These are phyloP conservation scores for Cocos nucifera DNA, from an alignment of 176 grass and related monocot species.

Conservation along the genomic window DNA sequence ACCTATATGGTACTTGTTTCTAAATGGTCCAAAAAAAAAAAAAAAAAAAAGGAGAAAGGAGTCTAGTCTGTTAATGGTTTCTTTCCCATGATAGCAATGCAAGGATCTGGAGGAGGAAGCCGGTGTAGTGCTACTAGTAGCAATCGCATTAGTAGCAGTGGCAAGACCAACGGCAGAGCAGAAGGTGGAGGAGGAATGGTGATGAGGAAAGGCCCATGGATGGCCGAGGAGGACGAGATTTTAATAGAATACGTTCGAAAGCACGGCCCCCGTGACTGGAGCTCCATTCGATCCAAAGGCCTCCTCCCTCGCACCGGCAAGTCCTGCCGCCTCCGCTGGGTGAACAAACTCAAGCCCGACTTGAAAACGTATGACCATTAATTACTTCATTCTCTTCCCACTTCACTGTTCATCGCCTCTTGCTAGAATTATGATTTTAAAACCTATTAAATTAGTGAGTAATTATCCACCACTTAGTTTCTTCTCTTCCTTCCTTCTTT, in stretches of 20 bases:
- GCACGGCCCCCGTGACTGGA: conserved; percentile 69
- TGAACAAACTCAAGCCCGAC: conserved; percentile 78
- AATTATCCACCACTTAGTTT: too few species aligned
- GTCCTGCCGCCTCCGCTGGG: conserved; percentile 89
- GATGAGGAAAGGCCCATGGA: conserved; percentile 62
- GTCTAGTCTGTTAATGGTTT: neutral
- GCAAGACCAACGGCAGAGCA: conserved; percentile 5
- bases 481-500: too few species aligned
- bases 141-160: neutral
- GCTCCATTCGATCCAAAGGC: conserved; percentile 85
- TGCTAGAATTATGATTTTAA: too few species aligned
- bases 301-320: conserved; percentile 79
- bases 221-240: conserved; percentile 61
- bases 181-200: conserved; percentile 1
- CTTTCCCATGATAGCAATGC: neutral
- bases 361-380: conserved; percentile 46
- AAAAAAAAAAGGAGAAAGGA: neutral
- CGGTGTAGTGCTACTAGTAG: neutral
- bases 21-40: neutral
- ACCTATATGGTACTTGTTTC: too few species aligned
- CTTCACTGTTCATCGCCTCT: too few species aligned
- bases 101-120: neutral
- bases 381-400: neutral
- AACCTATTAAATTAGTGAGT: too few species aligned
- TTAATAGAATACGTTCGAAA: conserved; percentile 51